Percentiles rank a stretch among this genome's conserved stretches.
Evolutionary conservation across 768 basidiomycete genomes (phyloP).

Genomic region (Heimioporus sp.): DNA sequence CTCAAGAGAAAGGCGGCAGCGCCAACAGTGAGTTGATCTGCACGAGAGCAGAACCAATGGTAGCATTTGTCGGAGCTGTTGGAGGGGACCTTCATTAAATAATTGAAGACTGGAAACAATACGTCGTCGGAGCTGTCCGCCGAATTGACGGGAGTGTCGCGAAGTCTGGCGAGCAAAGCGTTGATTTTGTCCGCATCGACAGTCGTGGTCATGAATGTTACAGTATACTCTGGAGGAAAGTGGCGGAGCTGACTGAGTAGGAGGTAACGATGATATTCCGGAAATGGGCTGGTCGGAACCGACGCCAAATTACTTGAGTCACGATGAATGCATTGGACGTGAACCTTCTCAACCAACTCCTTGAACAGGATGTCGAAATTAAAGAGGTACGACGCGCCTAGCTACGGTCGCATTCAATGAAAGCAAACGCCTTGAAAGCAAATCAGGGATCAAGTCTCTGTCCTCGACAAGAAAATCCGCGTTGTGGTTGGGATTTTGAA

Average conservation of each 20-base stretch:
- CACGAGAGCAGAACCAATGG: slow-evolving; percentile 84
- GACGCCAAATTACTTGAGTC: neutral
- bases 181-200: slow-evolving; percentile 39
- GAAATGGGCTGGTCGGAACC: slow-evolving; percentile 15
- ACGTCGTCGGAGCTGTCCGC: slow-evolving; percentile 45
- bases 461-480: slow-evolving; percentile 74
- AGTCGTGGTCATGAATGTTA: slow-evolving; percentile 23
- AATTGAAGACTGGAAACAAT: slow-evolving; percentile 48
- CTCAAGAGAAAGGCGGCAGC: slow-evolving; percentile 82
- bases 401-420: neutral
- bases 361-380: slow-evolving; percentile 62
- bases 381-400: slow-evolving; percentile 50
- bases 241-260: neutral
- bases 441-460: slow-evolving; percentile 74
- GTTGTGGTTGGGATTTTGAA: slow-evolving; percentile 73
- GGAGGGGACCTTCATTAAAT: slow-evolving; percentile 49
- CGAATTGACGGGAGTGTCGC: slow-evolving; percentile 56
- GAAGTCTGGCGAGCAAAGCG: slow-evolving; percentile 51
- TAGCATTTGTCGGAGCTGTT: slow-evolving; percentile 35
- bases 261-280: slow-evolving; percentile 1
- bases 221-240: too few species aligned
- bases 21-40: slow-evolving; percentile 52
- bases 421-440: slow-evolving; percentile 44
- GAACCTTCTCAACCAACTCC: slow-evolving; percentile 53
- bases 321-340: slow-evolving; percentile 57